phyloP scores from a whole-genome alignment of 78 protist genomes.

The Monocercomonoides exilis region DNA sequence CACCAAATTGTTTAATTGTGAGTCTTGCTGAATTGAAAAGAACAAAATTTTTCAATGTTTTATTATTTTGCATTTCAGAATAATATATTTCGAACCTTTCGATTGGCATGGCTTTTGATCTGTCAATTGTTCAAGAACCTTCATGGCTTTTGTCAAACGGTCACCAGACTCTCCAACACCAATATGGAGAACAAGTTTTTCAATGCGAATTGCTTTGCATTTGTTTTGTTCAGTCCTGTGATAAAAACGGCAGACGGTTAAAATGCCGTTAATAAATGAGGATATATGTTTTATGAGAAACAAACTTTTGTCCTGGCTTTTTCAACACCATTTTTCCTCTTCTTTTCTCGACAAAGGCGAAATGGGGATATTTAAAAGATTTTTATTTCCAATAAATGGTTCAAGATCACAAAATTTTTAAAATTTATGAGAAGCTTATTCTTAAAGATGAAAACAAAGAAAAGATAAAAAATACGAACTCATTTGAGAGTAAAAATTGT shows the following conservation, averaged over 20 bases:
- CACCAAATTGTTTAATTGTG: conserved; percentile 90
- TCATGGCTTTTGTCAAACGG: conserved; percentile 90
- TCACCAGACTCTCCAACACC: conserved; percentile 97
- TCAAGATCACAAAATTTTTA: not conserved
- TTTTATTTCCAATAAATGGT: not conserved
- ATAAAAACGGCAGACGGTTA: not conserved
- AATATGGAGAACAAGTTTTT: conserved; percentile 91
- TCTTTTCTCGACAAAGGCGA: no score
- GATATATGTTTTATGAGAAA: no score
- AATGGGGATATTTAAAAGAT: not conserved
- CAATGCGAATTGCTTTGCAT: conserved; percentile 77
- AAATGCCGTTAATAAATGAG: no score
- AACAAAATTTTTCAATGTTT: no score
- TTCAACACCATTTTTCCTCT: no score
- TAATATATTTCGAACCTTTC: conserved; percentile 56
- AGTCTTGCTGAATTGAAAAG: conserved; percentile 64
- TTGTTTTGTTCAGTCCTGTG: not conserved
- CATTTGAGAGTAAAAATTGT: not conserved
- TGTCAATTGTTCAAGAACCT: conserved; percentile 92
- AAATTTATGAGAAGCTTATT: not conserved
- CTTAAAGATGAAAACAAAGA: not conserved
- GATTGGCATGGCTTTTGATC: conserved; percentile 89
- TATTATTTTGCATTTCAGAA: not conserved
- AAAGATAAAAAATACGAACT: not conserved
- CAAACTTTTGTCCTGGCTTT: no score